These are phyloP conservation scores for Ceratocystis albifundus DNA, from an alignment of 2,329 filamentous ascomycete genomes.

Conservation along the genomic window DNA sequence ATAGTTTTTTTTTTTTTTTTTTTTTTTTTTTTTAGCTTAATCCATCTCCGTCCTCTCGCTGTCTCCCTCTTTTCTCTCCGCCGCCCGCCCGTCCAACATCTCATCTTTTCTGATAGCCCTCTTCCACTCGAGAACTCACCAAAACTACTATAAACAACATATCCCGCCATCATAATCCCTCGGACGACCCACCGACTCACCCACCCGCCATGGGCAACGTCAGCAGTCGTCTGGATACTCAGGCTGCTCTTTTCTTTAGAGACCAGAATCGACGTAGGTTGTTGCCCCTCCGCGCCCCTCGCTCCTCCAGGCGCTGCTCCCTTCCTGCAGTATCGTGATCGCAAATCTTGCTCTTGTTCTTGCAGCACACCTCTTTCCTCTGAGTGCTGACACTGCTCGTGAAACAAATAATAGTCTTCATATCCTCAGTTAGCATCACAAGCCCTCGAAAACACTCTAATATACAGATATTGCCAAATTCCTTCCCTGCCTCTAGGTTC, in stretches of 20 bases:
- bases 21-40: too few species aligned
- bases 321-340: too few species aligned
- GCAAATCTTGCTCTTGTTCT: background rate
- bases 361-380: background rate
- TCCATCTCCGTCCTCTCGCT: background rate
- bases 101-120: background rate
- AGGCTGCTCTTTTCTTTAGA: conserved; percentile 65
- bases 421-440: conserved; percentile 71
- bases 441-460: conserved; percentile 68
- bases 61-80: background rate
- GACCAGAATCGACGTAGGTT: conserved; percentile 82
- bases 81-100: background rate
- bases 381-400: too few species aligned
- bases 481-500: conserved; percentile 72
- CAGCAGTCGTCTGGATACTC: conserved; percentile 78
- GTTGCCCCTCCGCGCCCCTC: conserved; percentile 30
- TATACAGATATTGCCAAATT: conserved; percentile 69
- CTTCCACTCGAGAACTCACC: background rate
- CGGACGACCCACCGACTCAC: background rate
- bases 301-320: background rate
- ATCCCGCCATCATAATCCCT: background rate
- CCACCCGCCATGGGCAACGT: conserved; percentile 75
- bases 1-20: too few species aligned
- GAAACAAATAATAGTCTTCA: conserved; percentile 54
- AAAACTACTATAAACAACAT: background rate